Evolutionary conservation across 2,329 filamentous ascomycete genomes (phyloP), one percentile per base, ranked within the genome.

Genomic region (Intubia oerlemansii): DNA sequence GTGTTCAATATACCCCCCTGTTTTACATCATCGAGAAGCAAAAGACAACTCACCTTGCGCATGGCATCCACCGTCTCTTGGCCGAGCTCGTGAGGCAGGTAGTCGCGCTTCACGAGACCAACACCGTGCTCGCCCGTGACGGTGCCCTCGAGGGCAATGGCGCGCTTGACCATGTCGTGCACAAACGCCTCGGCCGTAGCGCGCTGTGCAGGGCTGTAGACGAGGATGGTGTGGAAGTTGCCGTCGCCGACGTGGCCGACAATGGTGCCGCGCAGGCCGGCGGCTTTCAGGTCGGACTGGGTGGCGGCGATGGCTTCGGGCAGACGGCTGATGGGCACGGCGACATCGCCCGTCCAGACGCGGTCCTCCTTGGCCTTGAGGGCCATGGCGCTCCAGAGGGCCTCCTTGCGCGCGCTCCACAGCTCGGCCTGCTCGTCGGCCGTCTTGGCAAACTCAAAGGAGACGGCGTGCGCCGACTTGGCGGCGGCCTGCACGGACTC

Each of bases 91-190:
- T 84, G 74, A 8, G 68, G 60, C 24, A 90, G 58, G 44, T 85
- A 85, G 44, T 88, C 79, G 39, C 79, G 59, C 63, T 90, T 90
- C 32, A 85, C 75, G 27, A 90, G 54, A 6, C 79, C 79, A 30
- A 88, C 72, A 24, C 79, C 79, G 47, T 90, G 79, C 50, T 90
- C 79, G 30, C 79, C 80, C 10, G 79, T 84, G 2, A 82, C 78
- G 0, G 80, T 88, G 7, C 80, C 80, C 49, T 88, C 79, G 54
- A 82, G 64, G 52, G 81, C 76, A 27, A 90, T 70, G 0, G 80
- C 80, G 35, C 76, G 61, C 60, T 84, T 82, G 32, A 85, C 77
- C 80, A 88, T 88, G 33, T 69, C 62, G 45, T 84, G 76, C 16
- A 88, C 75, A 16, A 85, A 54, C 23, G 61, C 59, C 42, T 81